Evolutionary conservation across 2,329 filamentous ascomycete species (phyloP).

Genomic region (Paecilomyces fulvus): DNA sequence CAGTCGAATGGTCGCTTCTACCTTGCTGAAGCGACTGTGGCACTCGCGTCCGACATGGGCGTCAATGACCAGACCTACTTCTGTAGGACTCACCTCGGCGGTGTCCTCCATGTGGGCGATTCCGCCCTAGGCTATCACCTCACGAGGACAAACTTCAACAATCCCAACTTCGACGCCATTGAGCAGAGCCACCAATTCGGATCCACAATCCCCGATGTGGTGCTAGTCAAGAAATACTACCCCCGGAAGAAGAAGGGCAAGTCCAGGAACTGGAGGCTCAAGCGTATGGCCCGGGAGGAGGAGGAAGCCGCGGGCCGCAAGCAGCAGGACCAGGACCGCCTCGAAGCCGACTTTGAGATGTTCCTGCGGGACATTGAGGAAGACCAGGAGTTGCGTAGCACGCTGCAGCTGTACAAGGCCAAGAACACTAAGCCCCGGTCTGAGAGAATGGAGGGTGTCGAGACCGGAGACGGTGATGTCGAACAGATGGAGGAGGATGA

Average conservation of each 20-base stretch:
- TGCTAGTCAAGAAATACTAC: constrained; percentile 97
- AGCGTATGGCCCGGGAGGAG: constrained; percentile 82
- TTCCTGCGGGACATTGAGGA: constrained; percentile 97
- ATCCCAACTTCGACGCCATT: constrained; percentile 70
- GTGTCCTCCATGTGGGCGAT: constrained; percentile 78
- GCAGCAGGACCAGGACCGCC: constrained; percentile 71
- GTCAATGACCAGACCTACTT: constrained; percentile 82
- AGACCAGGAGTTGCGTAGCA: constrained; percentile 76
- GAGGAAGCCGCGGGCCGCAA: constrained; percentile 40
- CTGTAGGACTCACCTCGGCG: constrained; percentile 80
- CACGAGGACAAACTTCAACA: constrained; percentile 87
- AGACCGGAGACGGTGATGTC: constrained; percentile 20
- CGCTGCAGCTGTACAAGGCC: constrained; percentile 76
- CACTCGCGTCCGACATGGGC: constrained; percentile 77
- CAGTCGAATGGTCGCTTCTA: constrained; percentile 70
- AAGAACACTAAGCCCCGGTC: constrained; percentile 41
- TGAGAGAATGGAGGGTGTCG: constrained; percentile 40
- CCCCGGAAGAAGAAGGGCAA: constrained; percentile 74
- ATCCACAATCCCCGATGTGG: constrained; percentile 76
- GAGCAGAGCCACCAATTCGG: constrained; percentile 69
- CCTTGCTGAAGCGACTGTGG: constrained; percentile 80
- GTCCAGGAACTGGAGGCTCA: constrained; percentile 85
- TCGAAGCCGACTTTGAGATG: constrained; percentile 93
- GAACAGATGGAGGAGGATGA: constrained; percentile 50
- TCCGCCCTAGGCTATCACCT: constrained; percentile 92